Percentiles rank a stretch among this genome's conserved stretches.
Conservation (phyloP, 2,329 filamentous ascomycete species). For the Botryotinia narcissicola region DNA sequence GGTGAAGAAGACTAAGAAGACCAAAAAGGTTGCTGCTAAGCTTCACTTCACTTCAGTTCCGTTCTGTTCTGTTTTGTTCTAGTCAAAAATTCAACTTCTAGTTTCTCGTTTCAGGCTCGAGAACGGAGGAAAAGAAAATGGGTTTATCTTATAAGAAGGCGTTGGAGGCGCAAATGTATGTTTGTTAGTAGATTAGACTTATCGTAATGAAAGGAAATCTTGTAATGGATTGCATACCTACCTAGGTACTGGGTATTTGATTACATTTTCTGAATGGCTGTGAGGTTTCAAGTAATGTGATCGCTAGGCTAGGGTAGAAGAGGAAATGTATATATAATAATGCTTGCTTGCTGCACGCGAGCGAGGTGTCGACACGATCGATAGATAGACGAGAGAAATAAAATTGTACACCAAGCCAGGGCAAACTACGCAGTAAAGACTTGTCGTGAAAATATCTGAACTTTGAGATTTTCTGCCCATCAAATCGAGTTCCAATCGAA, state of each 20-base stretch:
- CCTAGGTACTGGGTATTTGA: neutral
- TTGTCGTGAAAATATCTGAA: neutral
- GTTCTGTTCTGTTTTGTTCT: no score
- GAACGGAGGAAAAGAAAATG: neutral
- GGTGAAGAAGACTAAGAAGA: constrained; percentile 28
- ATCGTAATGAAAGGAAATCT: constrained; percentile 12
- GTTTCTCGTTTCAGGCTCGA: neutral
- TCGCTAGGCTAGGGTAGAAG: neutral
- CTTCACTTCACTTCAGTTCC: no score
- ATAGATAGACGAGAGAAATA: neutral
- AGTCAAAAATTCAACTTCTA: neutral
- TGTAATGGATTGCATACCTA: neutral
- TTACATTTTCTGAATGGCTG: neutral
- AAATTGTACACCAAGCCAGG: neutral
- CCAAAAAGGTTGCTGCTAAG: constrained; percentile 32
- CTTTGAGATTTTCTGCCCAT: neutral
- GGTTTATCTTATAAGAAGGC: neutral
- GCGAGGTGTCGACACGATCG: neutral
- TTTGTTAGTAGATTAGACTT: constrained; percentile 1
- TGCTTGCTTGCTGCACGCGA: neutral
- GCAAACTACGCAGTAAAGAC: neutral
- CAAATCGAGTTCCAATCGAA: neutral
- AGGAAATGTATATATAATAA: neutral
- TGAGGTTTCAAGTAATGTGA: neutral
- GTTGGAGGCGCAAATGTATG: constrained; percentile 13